Evolutionary conservation across 163 green algal genomes (phyloP), one percentile per base, ranked within the genome.

Genomic region (Trebouxia gelatinosa): DNA sequence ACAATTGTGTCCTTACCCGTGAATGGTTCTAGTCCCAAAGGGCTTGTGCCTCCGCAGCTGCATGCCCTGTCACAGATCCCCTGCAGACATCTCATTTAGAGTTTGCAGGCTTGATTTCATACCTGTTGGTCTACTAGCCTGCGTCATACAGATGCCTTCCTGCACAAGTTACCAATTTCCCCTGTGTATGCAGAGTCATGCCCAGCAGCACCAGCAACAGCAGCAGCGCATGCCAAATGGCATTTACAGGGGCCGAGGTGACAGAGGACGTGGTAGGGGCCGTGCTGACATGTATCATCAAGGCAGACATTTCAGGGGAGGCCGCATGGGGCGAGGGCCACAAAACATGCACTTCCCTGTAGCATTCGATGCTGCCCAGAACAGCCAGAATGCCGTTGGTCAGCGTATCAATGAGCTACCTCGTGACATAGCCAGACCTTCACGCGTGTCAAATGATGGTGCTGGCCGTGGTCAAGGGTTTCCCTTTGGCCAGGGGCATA

Each of bases 211-310:
- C 17, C 57, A 68, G 59, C 59, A 68, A 31, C 59, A 68, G 59
- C 59, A 68, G 35, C 64, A 72, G 64, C 64, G 64, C 21, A 72
- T 72, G 19, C 35, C 35, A 5, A 72, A 72, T 51, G 64, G 64
- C 16, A 37, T 37, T 1, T 72, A 72, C 37, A 50, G 64, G 50
- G 64, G 64, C 3, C 64, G 64, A 26, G 35, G 35, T 48, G 64
- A 72, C 37, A 21, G 35, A 5, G 26, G 64, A 16, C 64, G 64
- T n/a, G 64, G 64, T 23, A 72, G 64, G 64, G 64, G 64, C 35
- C 64, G 64, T 31, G 50, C 19, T 35, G 64, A 72, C 32, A 37
- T 35, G 50, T 37, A 35, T 6, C 11, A 23, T 54, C 31, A 16
- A 40, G 35, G 64, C 19, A 72, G 64, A 51, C 23, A 37, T 5